These are phyloP conservation scores for Pseudotsuga menziesii DNA, from an alignment of 75 land plant species.

Conservation along the genomic window DNA sequence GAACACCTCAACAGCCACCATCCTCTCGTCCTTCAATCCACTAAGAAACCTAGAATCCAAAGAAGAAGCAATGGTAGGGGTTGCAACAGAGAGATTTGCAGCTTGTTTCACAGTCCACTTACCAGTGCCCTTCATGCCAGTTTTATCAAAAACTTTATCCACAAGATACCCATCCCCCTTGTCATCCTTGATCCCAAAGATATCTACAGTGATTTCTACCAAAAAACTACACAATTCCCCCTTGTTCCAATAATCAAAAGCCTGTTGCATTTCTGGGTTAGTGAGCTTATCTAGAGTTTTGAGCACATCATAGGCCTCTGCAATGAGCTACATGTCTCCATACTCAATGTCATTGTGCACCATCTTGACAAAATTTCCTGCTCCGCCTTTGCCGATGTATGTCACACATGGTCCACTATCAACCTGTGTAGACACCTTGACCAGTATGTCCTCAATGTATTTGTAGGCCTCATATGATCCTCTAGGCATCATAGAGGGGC, in stretches of 20 bases:
- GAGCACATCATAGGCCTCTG: constrained; percentile 49
- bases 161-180: constrained; percentile 27
- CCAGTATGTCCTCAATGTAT: constrained; percentile 25
- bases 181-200: constrained; percentile 41
- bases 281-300: constrained; percentile 32
- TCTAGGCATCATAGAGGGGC: constrained; percentile 74
- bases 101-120: constrained; percentile 60
- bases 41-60: constrained; percentile 33
- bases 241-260: constrained; percentile 44
- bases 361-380: constrained; percentile 55
- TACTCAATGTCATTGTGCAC: constrained; percentile 54
- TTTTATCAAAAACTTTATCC: constrained; percentile 46
- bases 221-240: constrained; percentile 56
- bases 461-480: constrained; percentile 46
- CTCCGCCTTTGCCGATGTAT: constrained; percentile 44
- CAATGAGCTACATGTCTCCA: constrained; percentile 57
- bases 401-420: constrained; percentile 57
- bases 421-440: constrained; percentile 33
- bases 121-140: constrained; percentile 44
- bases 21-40: constrained; percentile 38
- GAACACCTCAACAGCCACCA: constrained; percentile 19
- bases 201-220: constrained; percentile 48
- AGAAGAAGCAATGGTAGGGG: constrained; percentile 42
- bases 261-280: constrained; percentile 23
- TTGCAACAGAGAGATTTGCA: constrained; percentile 41